A percentile compares a stretch with the other conserved stretches of the same genome.
Evolutionary conservation across 208 protist species (phyloP).

Genomic region (Wallacemonas sp.): DNA sequence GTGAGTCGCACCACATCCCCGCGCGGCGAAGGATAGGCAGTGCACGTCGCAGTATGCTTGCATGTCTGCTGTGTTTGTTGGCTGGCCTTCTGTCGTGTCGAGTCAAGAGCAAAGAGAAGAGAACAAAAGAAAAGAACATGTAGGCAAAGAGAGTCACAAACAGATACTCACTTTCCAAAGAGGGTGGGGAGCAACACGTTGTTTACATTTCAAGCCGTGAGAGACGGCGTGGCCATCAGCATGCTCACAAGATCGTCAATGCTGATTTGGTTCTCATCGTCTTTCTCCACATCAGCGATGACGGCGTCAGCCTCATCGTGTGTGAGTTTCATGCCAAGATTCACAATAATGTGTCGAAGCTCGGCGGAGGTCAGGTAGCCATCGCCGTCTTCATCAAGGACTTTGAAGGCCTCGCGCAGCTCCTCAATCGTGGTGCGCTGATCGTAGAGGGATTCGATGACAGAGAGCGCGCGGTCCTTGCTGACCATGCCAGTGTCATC

Average conservation of each 20-base stretch:
- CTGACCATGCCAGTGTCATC: constrained; percentile 94
- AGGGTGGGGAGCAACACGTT: too few species aligned
- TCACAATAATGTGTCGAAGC: constrained; percentile 93
- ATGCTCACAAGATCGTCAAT: constrained; percentile 82
- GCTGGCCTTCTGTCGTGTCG: too few species aligned
- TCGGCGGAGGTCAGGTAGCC: constrained; percentile 93
- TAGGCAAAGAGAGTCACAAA: neutral
- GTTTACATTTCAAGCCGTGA: constrained; percentile 3
- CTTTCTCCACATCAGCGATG: constrained; percentile 79
- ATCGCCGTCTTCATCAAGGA: constrained; percentile 94
- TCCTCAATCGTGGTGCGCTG: constrained; percentile 80
- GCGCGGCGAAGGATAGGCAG: too few species aligned
- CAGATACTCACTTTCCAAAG: too few species aligned
- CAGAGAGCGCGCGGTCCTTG: constrained; percentile 81
- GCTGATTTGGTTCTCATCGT: constrained; percentile 83
- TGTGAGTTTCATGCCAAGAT: constrained; percentile 90
- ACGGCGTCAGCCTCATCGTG: constrained; percentile 88
- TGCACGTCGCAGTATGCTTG: too few species aligned
- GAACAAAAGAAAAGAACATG: constrained; percentile 12
- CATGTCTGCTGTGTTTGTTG: too few species aligned
- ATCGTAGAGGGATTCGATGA: constrained; percentile 70
- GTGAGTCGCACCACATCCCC: too few species aligned
- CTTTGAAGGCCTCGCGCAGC: constrained; percentile 92
- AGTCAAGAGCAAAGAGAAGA: constrained; percentile 8
- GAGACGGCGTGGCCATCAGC: constrained; percentile 24